Evolutionary conservation across 1,284 basidiomycete species (phyloP).

Genomic region (Coriolopsis trogii): DNA sequence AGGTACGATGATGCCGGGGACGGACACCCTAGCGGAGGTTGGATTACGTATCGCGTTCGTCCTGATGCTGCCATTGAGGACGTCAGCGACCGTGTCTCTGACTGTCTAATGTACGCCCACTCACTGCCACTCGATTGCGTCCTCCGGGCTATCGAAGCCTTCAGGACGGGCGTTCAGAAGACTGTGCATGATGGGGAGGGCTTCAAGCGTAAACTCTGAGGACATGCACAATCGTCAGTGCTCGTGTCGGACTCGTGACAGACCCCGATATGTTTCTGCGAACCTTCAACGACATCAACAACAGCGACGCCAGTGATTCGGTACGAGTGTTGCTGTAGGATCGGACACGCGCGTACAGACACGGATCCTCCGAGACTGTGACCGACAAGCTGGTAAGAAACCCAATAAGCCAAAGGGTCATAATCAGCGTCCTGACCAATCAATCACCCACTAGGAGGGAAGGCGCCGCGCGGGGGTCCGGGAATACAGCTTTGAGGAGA

Average conservation of each 20-base stretch:
- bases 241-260: not conserved
- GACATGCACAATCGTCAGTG: not conserved
- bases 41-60: constrained; percentile 82
- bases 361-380: constrained; percentile 95
- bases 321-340: constrained; percentile 70
- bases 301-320: constrained; percentile 84
- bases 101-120: constrained; percentile 38
- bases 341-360: constrained; percentile 70
- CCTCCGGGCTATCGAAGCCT: constrained; percentile 81
- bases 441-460: constrained; percentile 65
- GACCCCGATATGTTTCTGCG: constrained; percentile 5
- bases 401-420: no score
- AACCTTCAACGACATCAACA: constrained; percentile 96
- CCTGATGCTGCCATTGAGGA: constrained; percentile 51
- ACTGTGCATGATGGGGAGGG: constrained; percentile 87
- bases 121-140: constrained; percentile 95
- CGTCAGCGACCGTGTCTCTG: not conserved
- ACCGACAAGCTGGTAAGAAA: constrained; percentile 74
- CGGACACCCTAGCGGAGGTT: constrained; percentile 81
- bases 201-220: constrained; percentile 92
- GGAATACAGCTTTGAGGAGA: constrained; percentile 71
- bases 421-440: no score
- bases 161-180: constrained; percentile 87
- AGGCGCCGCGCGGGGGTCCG: constrained; percentile 64
- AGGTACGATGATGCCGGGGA: constrained; percentile 74